phyloP scores from a whole-genome alignment of 805 yeast species.

The Candida pini region DNA sequence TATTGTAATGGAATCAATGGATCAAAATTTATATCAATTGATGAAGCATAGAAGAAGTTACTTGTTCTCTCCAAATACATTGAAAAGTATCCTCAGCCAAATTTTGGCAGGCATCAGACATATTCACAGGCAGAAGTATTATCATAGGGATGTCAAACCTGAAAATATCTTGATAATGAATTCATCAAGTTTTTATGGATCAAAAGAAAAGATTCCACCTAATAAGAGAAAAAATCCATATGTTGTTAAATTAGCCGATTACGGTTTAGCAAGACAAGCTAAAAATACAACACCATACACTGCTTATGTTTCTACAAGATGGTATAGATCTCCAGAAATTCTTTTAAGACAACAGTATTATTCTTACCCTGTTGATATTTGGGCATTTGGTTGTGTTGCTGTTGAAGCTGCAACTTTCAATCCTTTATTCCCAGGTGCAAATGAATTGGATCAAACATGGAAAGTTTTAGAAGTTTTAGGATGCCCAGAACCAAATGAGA shows the following conservation, averaged over 20 bases:
- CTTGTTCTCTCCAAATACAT: conserved; percentile 50
- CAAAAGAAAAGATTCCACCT: conserved; percentile 33
- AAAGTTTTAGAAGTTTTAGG: conserved; percentile 67
- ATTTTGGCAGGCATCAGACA: conserved; percentile 73
- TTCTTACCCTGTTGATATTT: conserved; percentile 68
- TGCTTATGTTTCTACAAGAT: conserved; percentile 74
- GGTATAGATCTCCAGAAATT: conserved; percentile 85
- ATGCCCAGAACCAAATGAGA: conserved; percentile 44
- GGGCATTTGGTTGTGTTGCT: conserved; percentile 84
- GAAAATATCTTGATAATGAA: conserved; percentile 78
- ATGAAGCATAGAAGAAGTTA: conserved; percentile 55
- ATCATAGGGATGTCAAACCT: conserved; percentile 91
- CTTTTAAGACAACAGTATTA: conserved; percentile 57
- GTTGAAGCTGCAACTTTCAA: conserved; percentile 63
- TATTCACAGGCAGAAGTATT: conserved; percentile 63
- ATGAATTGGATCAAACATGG: conserved; percentile 75
- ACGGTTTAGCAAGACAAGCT: conserved; percentile 66
- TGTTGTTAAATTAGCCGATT: conserved; percentile 72
- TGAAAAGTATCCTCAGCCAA: conserved; percentile 67
- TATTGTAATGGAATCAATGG: conserved; percentile 87
- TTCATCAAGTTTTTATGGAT: conserved; percentile 47
- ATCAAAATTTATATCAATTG: conserved; percentile 72
- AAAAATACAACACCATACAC: conserved; percentile 54
- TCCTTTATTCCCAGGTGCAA: conserved; percentile 81
- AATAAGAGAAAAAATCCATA: conserved; percentile 39